Evolutionary conservation across 441 rosid species (phyloP).

Genomic region (Brassica balearica): DNA sequence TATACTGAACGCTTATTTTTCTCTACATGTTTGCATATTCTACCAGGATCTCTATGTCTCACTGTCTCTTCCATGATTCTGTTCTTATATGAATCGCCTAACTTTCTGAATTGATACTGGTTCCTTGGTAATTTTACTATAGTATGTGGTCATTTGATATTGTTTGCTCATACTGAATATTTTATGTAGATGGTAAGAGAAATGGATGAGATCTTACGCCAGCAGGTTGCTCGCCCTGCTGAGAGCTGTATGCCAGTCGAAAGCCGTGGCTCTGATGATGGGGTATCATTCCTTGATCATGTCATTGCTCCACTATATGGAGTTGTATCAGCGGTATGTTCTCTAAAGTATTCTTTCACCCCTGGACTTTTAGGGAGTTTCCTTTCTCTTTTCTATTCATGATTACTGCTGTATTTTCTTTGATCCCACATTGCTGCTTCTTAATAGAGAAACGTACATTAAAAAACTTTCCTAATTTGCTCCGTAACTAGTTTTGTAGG

Average conservation of each 20-base stretch:
- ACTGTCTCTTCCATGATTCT: slow-evolving; percentile 5
- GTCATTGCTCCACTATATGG: slow-evolving; percentile 86
- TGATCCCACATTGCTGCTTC: slow-evolving; percentile 28
- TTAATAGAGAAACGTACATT: slow-evolving; percentile 4
- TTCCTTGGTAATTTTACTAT: not conserved
- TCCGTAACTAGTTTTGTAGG: slow-evolving; percentile 20
- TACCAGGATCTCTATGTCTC: slow-evolving; percentile 9
- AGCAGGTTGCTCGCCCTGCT: slow-evolving; percentile 78
- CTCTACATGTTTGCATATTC: slow-evolving; percentile 14
- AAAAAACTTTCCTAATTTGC: slow-evolving; percentile 13
- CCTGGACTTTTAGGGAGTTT: not conserved
- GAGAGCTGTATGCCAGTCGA: slow-evolving; percentile 77
- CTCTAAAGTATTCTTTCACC: slow-evolving; percentile 32
- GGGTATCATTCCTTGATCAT: slow-evolving; percentile 79
- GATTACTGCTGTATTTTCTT: slow-evolving; percentile 6
- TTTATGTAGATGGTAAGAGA: slow-evolving; percentile 86
- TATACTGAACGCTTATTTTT: slow-evolving; percentile 28
- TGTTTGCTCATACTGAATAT: slow-evolving; percentile 17
- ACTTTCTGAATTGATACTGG: slow-evolving; percentile 16
- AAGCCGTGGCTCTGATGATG: slow-evolving; percentile 66
- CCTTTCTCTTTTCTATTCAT: slow-evolving; percentile 18
- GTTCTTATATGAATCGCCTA: slow-evolving; percentile 18
- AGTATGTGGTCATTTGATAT: slow-evolving; percentile 16
- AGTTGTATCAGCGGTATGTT: slow-evolving; percentile 85
- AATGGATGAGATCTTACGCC: slow-evolving; percentile 85